Evolutionary conservation across 2,329 filamentous ascomycete species (phyloP).

Genomic region (Aspergillus fumigatiaffinis): DNA sequence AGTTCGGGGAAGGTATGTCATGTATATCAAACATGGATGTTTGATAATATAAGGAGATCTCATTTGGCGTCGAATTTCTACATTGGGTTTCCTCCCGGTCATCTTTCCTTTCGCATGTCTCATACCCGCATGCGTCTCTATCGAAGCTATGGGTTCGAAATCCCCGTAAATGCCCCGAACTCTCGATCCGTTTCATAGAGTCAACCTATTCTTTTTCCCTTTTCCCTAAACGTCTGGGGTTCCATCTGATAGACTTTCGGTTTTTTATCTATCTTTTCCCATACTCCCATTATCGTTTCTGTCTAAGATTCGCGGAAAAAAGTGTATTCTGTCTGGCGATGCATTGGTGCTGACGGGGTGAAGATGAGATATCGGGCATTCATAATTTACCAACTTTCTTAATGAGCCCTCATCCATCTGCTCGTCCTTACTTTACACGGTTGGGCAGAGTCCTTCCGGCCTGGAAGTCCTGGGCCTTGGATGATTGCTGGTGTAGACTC

Average conservation of each 20-base stretch:
- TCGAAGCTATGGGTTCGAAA: slow-evolving; percentile 24
- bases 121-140: slow-evolving; percentile 28
- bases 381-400: not conserved
- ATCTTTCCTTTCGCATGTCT: slow-evolving; percentile 16
- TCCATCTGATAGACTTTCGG: slow-evolving; percentile 10
- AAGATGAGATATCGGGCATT: not conserved
- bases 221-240: slow-evolving; percentile 6
- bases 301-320: not conserved
- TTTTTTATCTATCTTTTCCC: not conserved
- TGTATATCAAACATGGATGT: slow-evolving; percentile 8
- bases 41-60: slow-evolving; percentile 11
- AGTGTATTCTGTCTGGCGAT: not conserved
- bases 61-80: slow-evolving; percentile 1
- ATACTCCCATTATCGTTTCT: not conserved
- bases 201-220: slow-evolving; percentile 13
- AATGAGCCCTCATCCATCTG: not conserved
- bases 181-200: slow-evolving; percentile 20
- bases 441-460: not conserved
- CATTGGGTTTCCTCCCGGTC: slow-evolving; percentile 7
- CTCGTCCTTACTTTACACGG: not conserved
- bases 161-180: slow-evolving; percentile 13
- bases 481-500: not conserved
- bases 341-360: not conserved
- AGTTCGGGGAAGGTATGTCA: slow-evolving; percentile 15
- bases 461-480: not conserved